A percentile compares a stretch with the other conserved stretches of the same genome.
Evolutionary conservation across 441 rosid species (phyloP).

Genomic region (Hypseocharis bilobata): DNA sequence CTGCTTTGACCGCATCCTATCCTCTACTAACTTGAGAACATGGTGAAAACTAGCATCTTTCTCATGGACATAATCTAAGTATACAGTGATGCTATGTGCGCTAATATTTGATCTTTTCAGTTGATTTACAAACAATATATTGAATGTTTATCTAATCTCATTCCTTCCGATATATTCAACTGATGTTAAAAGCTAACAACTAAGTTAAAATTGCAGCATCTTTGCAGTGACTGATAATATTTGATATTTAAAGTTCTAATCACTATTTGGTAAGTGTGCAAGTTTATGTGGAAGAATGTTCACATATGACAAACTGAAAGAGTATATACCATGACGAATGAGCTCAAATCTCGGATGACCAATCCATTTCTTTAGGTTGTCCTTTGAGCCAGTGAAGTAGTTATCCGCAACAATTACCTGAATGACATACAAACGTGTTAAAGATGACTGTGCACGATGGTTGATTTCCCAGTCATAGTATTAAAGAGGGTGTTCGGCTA

Average conservation of each 20-base stretch:
- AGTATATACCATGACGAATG: slow-evolving; percentile 75
- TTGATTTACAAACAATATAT: neutral
- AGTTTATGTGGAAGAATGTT: neutral
- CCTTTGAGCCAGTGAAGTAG: slow-evolving; percentile 91
- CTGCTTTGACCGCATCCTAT: too few relatives aligned
- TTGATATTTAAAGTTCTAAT: neutral
- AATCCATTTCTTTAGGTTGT: slow-evolving; percentile 84
- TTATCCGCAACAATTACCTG: slow-evolving; percentile 90
- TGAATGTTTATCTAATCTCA: too few relatives aligned
- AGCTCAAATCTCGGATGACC: slow-evolving; percentile 98
- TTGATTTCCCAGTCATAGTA: neutral
- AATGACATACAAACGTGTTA: neutral
- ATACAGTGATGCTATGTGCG: too few relatives aligned
- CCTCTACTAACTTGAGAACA: neutral
- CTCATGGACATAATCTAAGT: too few relatives aligned
- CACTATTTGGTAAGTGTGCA: neutral
- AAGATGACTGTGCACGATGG: neutral
- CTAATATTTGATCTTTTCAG: too few relatives aligned
- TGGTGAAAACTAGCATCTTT: too few relatives aligned
- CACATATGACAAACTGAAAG: neutral
- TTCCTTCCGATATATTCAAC: neutral
- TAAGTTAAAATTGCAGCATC: neutral
- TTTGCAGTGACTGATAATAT: too few relatives aligned
- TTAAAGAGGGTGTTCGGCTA: too few relatives aligned
- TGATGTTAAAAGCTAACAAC: neutral